A percentile compares a stretch with the other conserved stretches of the same genome.
phyloP scores from a whole-genome alignment of 768 basidiomycete species.

The Lentinula sp. region DNA sequence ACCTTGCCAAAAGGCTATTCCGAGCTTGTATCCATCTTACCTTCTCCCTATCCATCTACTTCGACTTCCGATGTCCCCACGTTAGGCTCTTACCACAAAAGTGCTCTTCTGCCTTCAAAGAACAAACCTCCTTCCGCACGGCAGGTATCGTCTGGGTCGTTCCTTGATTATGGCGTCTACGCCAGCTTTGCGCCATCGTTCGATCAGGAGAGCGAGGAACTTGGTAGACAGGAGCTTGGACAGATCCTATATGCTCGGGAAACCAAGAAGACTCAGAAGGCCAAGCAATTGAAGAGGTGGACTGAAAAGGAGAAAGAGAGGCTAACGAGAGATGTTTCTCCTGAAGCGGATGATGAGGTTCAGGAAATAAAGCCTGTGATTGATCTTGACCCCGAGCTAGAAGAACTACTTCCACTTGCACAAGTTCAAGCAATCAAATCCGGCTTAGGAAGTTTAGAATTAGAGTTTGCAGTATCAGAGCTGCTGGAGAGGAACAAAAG shows the following conservation, averaged over 20 bases:
- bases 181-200: constrained; percentile 76
- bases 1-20: constrained; percentile 59
- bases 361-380: constrained; percentile 6
- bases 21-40: constrained; percentile 70
- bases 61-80: constrained; percentile 29
- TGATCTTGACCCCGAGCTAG: constrained; percentile 37
- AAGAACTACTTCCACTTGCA: constrained; percentile 50
- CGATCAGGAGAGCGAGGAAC: constrained; percentile 69
- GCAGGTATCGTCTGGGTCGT: constrained; percentile 55
- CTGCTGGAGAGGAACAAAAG: constrained; percentile 59
- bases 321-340: constrained; percentile 15
- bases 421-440: constrained; percentile 53
- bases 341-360: constrained; percentile 13
- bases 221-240: constrained; percentile 57
- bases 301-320: constrained; percentile 19
- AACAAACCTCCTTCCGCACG: constrained; percentile 43
- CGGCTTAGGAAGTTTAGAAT: constrained; percentile 51
- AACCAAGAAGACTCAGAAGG: constrained; percentile 23
- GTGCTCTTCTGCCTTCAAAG: constrained; percentile 32
- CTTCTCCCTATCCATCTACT: constrained; percentile 44
- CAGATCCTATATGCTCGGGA: constrained; percentile 39
- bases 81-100: constrained; percentile 51
- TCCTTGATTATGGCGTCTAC: constrained; percentile 74
- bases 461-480: constrained; percentile 66
- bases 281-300: constrained; percentile 31